A percentile compares a stretch with the other conserved stretches of the same genome.
phyloP scores from a whole-genome alignment of 2,329 filamentous ascomycete genomes.

The Talaromyces sp. region DNA sequence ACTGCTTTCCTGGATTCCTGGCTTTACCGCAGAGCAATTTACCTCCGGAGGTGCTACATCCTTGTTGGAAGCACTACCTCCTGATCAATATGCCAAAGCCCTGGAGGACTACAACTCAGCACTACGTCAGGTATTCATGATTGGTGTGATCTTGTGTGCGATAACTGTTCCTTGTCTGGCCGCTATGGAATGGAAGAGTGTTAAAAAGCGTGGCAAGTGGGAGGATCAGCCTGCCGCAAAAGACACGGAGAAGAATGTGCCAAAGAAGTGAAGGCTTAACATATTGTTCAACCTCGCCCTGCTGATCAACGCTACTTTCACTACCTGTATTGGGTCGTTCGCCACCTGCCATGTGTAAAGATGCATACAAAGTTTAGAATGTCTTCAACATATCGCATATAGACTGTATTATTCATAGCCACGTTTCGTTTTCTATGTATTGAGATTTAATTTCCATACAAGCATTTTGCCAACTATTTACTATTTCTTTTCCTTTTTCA shows the following conservation, averaged over 20 bases:
- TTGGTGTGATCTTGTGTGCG: background rate
- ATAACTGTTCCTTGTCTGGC: background rate
- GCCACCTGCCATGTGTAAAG: background rate
- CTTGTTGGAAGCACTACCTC: background rate
- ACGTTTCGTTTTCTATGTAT: background rate
- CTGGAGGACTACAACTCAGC: background rate
- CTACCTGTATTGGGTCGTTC: background rate
- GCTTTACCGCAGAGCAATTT: background rate
- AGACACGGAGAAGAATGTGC: background rate
- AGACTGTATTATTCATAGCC: background rate
- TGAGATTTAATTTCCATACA: too few relatives aligned
- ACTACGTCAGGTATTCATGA: background rate
- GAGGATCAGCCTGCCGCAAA: background rate
- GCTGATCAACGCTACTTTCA: background rate
- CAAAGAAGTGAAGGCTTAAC: background rate
- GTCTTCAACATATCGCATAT: too few relatives aligned
- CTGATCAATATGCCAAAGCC: background rate
- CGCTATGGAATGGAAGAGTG: slow-evolving; percentile 3
- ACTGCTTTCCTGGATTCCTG: background rate
- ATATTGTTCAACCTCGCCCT: background rate
- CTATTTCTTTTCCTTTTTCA: background rate
- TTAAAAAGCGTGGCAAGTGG: background rate
- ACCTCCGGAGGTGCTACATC: background rate
- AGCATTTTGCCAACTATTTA: too few relatives aligned
- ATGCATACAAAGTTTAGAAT: too few relatives aligned